Base-by-base conservation (phyloP, 2,329 filamentous ascomycete species). In the Aspergillaceae sp. region DNA sequence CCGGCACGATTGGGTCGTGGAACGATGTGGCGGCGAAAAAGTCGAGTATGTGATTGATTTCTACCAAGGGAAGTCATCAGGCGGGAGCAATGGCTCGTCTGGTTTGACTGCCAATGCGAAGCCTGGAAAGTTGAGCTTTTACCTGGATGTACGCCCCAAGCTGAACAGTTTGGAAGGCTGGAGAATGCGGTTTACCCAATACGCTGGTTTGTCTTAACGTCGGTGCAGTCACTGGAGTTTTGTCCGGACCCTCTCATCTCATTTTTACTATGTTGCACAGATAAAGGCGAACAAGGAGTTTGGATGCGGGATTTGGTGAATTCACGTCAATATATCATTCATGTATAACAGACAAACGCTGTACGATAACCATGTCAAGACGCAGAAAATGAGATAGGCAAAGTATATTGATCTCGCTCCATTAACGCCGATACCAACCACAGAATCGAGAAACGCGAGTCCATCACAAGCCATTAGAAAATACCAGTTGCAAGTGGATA, bases 21-120 rank as follows among this genome's bases (percentile, higher is more conserved):
- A 98, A 68, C 77, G 92, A 43, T 97, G 92, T 63, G 91, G 86
- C 19, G 71, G 71, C 5, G 61, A 65, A 47, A 80, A 80, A 59
- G 72, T 98, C 42, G 92, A 97, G 59, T 98, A 98, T 64, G 85
- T 98, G 35, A 98, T 98, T 66, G 92, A 98, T 68, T 98, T 98
- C 59, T 98, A 98, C 63, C 82, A 88, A 4, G 92, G 92, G 0
- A 80, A 74, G 56, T 65, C 74, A 29, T 47, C 65, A 51, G 58
- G 54, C 48, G 29, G 67, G 63, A 46, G 45, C 40, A 53, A 44
- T 32, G 52, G 50, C n/a, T 41, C 54, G 28, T 32, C 51, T 9
- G 63, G 61, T 7, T 48, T 67, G 45, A 53, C 61, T 33, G 57
- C 58, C 44, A 61, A 63, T 44, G 54, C 61, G 27, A 58, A 56